A percentile compares a stretch with the other conserved stretches of the same genome.
These are phyloP conservation scores for Peronospora tabacina DNA, from an alignment of 352 stramenopile genomes.

Conservation along the genomic window DNA sequence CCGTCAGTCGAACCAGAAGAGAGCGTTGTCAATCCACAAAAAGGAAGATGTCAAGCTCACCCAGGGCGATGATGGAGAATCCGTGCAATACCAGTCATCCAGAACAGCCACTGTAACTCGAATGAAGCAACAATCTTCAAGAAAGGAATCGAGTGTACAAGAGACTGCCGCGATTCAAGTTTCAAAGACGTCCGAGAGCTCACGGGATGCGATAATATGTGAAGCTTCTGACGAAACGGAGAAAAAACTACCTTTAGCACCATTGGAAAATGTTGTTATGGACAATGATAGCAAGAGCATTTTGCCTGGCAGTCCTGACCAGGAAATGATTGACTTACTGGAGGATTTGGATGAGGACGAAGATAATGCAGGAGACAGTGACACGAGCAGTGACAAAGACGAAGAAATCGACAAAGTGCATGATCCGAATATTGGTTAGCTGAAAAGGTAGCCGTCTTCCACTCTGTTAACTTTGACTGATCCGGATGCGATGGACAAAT, in stretches of 20 bases:
- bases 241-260: slow-evolving; percentile 6
- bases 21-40: not conserved
- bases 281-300: not conserved
- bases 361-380: slow-evolving; percentile 7
- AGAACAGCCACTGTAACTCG: slow-evolving; percentile 2
- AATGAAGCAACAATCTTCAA: slow-evolving; percentile 10
- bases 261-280: slow-evolving; percentile 1
- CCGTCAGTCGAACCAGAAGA: slow-evolving; percentile 26
- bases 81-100: not conserved
- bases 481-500: slow-evolving; percentile 17
- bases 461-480: slow-evolving; percentile 31
- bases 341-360: slow-evolving; percentile 14
- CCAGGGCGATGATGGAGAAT: not conserved
- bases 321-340: slow-evolving; percentile 16
- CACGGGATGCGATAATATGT: slow-evolving; percentile 6
- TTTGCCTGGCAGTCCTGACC: slow-evolving; percentile 7
- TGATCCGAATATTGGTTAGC: slow-evolving; percentile 1
- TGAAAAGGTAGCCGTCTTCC: slow-evolving; percentile 17
- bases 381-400: slow-evolving; percentile 21
- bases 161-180: slow-evolving; percentile 5
- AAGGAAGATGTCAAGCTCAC: slow-evolving; percentile 5
- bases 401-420: slow-evolving; percentile 11
- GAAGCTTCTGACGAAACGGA: slow-evolving; percentile 3
- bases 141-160: slow-evolving; percentile 2
- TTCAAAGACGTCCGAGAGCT: slow-evolving; percentile 18